These are phyloP conservation scores for Lepidium didymum DNA, from an alignment of 345 rosid genomes.

Conservation along the genomic window DNA sequence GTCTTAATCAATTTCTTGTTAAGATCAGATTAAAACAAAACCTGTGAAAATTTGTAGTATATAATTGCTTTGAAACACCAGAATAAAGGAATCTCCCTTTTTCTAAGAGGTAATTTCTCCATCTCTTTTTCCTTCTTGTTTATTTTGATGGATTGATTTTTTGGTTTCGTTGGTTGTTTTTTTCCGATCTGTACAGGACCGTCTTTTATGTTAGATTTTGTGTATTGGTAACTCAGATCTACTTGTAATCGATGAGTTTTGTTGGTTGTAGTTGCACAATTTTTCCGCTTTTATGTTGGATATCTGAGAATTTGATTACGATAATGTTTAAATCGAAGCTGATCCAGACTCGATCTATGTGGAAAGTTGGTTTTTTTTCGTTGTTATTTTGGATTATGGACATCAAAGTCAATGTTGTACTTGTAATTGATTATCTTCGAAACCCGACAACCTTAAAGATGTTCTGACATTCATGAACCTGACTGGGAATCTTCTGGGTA, in stretches of 20 bases:
- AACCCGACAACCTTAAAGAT: neutral
- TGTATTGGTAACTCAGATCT: conserved; percentile 4
- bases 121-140: neutral
- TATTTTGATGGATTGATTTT: neutral
- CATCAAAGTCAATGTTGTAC: neutral
- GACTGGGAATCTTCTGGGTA: neutral
- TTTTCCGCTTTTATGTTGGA: neutral
- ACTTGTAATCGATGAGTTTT: neutral
- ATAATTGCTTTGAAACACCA: neutral
- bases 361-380: neutral
- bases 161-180: neutral
- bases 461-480: neutral
- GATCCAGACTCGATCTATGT: neutral
- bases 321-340: neutral
- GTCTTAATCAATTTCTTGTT: neutral
- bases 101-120: neutral
- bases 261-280: neutral
- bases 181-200: neutral
- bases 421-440: neutral
- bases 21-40: neutral
- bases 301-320: neutral
- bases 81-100: neutral
- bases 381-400: neutral
- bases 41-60: neutral
- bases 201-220: neutral